Evolutionary conservation across 2,329 filamentous ascomycete species (phyloP).

Genomic region (Cercospora nicotianae): DNA sequence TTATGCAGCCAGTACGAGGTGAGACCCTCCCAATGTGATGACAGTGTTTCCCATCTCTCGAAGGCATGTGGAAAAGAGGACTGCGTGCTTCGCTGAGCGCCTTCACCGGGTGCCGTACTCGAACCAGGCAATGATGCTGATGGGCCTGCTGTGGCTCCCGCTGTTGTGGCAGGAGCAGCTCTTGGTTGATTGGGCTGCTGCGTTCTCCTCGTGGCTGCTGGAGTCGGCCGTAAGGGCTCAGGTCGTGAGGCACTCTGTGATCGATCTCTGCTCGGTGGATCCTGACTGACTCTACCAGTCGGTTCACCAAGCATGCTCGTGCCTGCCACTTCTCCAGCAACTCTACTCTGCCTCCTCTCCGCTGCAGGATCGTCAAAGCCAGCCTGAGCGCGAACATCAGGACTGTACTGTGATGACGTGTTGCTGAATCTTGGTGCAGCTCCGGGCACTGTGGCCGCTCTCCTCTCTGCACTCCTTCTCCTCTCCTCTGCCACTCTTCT

Average conservation of each 20-base stretch:
- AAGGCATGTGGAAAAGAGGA: slow-evolving; percentile 94
- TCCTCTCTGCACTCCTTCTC: slow-evolving; percentile 59
- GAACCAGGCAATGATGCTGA: slow-evolving; percentile 23
- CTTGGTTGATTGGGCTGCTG: slow-evolving; percentile 28
- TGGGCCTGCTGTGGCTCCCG: slow-evolving; percentile 19
- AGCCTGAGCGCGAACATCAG: slow-evolving; percentile 29
- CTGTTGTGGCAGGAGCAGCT: slow-evolving; percentile 24
- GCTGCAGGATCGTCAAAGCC: slow-evolving; percentile 29
- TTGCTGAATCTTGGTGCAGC: slow-evolving; percentile 29
- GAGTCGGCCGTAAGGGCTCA: slow-evolving; percentile 27
- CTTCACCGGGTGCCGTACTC: slow-evolving; percentile 23
- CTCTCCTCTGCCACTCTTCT: slow-evolving; percentile 57
- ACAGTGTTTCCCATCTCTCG: slow-evolving; percentile 94
- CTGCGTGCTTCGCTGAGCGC: slow-evolving; percentile 35
- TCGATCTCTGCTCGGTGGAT: slow-evolving; percentile 24
- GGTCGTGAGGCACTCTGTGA: slow-evolving; percentile 26
- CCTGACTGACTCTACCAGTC: slow-evolving; percentile 33
- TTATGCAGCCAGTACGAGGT: slow-evolving; percentile 97
- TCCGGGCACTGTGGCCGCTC: slow-evolving; percentile 46
- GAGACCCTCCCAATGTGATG: slow-evolving; percentile 95
- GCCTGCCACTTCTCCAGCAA: slow-evolving; percentile 34
- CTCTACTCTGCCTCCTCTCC: slow-evolving; percentile 27
- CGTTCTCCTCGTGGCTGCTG: slow-evolving; percentile 29
- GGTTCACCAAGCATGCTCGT: slow-evolving; percentile 37
- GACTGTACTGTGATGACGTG: slow-evolving; percentile 34